A percentile compares a stretch with the other conserved stretches of the same genome.
phyloP scores from a whole-genome alignment of 176 grass and related monocot species.

The Cenchrus americanus region DNA sequence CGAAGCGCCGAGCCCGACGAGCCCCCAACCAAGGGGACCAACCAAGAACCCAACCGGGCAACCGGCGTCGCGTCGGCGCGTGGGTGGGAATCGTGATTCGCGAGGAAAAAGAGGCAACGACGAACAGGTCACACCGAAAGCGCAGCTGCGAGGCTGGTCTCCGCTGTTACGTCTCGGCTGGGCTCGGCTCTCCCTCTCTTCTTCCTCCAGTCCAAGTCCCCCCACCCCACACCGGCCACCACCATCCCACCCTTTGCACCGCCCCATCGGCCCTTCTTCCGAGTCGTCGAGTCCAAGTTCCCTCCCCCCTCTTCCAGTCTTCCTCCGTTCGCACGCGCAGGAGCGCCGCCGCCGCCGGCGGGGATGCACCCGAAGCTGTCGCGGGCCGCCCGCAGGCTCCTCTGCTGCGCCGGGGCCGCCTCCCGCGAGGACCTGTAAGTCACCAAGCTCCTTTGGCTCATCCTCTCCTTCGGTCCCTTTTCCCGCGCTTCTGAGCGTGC shows the following conservation, averaged over 20 bases:
- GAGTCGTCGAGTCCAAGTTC: conserved; percentile 3
- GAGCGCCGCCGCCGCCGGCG: neutral
- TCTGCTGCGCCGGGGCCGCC: conserved; percentile 53
- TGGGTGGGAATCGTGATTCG: neutral
- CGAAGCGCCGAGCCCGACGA: neutral
- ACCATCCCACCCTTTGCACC: neutral
- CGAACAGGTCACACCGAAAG: conserved; percentile 29
- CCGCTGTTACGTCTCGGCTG: conserved; percentile 34
- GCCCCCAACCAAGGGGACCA: neutral
- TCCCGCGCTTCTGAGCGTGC: neutral
- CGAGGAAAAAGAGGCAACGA: neutral
- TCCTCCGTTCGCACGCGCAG: neutral
- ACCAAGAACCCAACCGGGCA: neutral
- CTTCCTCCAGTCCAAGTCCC: neutral
- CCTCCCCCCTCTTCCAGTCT: neutral
- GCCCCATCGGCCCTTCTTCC: neutral
- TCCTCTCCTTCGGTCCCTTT: neutral
- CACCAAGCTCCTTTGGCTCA: neutral
- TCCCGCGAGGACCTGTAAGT: conserved; percentile 58
- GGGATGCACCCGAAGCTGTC: conserved; percentile 59
- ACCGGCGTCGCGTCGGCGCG: neutral
- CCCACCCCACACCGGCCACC: neutral
- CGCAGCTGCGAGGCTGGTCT: conserved; percentile 51
- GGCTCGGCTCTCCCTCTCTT: neutral
- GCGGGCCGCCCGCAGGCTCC: conserved; percentile 55